Conservation (phyloP, 2,329 filamentous ascomycete species). For the Daldinia sp. region DNA sequence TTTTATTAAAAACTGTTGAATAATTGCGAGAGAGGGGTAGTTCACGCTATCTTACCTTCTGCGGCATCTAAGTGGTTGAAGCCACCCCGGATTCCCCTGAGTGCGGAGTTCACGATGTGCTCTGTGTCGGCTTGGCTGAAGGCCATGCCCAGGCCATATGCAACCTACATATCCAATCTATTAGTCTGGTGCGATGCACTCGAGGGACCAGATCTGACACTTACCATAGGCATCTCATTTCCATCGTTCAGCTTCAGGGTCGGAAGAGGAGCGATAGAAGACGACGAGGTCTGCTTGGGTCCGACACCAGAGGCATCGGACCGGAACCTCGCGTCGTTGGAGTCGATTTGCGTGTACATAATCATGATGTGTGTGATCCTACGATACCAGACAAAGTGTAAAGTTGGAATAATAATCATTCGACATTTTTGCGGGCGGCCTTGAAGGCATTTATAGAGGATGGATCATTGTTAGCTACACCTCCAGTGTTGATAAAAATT, state of each 20-base stretch:
- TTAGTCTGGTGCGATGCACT: slow-evolving; percentile 10
- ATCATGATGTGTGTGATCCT: slow-evolving; percentile 1
- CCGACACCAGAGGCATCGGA: slow-evolving; percentile 55
- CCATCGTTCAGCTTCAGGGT: slow-evolving; percentile 79
- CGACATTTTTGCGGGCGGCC: slow-evolving; percentile 13
- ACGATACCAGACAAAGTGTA: slow-evolving; percentile 17
- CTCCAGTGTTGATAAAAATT: slow-evolving; percentile 14
- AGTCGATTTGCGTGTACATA: slow-evolving; percentile 55
- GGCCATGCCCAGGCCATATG: slow-evolving; percentile 79
- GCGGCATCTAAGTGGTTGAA: slow-evolving; percentile 82
- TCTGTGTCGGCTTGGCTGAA: slow-evolving; percentile 72
- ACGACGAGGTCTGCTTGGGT: slow-evolving; percentile 57
- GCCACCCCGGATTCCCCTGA: slow-evolving; percentile 75
- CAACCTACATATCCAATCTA: slow-evolving; percentile 62
- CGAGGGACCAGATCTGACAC: slow-evolving; percentile 36
- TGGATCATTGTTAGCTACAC: slow-evolving; percentile 16
- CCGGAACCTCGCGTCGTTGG: slow-evolving; percentile 55
- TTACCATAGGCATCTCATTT: slow-evolving; percentile 76
- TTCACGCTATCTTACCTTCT: slow-evolving; percentile 64
- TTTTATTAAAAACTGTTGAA: slow-evolving; percentile 26
- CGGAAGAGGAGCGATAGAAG: slow-evolving; percentile 57
- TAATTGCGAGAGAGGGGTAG: not conserved
- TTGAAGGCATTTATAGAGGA: slow-evolving; percentile 22
- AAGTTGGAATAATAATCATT: slow-evolving; percentile 19
- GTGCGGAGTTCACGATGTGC: slow-evolving; percentile 61